Percentiles rank a stretch among this genome's conserved stretches.
Conservation (phyloP, 2,329 filamentous ascomycete species). For the Ciborinia camelliae region DNA sequence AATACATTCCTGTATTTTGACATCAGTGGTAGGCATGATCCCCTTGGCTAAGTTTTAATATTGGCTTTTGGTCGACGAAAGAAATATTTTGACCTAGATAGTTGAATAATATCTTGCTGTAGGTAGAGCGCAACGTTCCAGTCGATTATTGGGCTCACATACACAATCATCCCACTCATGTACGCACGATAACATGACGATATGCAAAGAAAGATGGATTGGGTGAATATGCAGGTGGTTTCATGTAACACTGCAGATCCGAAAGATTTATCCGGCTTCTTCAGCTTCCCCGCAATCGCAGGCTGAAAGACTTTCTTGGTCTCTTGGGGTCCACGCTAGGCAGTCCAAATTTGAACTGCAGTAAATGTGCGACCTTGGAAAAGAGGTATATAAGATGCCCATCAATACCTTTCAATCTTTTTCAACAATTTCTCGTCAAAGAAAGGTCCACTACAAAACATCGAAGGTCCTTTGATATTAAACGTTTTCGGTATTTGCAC, state of each 20-base stretch:
- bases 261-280: too few species aligned
- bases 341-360: too few species aligned
- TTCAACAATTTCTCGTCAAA: neutral
- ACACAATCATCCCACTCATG: neutral
- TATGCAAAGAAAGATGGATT: too few species aligned
- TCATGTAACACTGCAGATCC: too few species aligned
- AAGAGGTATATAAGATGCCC: neutral
- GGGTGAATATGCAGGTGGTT: too few species aligned
- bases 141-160: neutral
- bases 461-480: neutral
- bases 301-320: too few species aligned
- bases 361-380: too few species aligned
- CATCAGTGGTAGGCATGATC: neutral
- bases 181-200: neutral
- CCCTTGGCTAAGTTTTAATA: neutral
- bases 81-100: neutral
- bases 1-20: neutral
- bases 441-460: neutral
- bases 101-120: neutral
- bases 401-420: neutral
- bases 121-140: slow-evolving; percentile 20
- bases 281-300: slow-evolving; percentile 6
- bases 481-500: neutral
- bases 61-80: neutral
- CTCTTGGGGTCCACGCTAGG: too few species aligned